Evolutionary conservation across 1,284 basidiomycete genomes (phyloP), one percentile per base, ranked within the genome.

Genomic region (Ustanciosporium gigantosporum): DNA sequence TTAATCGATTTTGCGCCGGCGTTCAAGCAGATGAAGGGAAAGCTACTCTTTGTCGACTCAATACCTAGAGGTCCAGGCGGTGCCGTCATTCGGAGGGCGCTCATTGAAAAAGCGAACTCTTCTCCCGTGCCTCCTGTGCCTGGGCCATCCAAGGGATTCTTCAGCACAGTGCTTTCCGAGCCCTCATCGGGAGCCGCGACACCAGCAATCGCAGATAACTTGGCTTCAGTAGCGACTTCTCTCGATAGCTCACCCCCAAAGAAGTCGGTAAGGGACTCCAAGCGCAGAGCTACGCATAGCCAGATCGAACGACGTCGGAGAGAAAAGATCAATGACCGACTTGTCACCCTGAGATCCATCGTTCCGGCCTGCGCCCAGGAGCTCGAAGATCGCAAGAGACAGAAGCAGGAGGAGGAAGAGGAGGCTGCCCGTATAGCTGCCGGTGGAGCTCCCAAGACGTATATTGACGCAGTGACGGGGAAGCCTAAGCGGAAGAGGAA

Each of bases 241-340:
- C 22, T 3, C 3, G 32, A 17, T 9, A 36, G 24, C 5, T 36
- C 31, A 4, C 20, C 43, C 14, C 57, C 62, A n/a, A 66, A 62
- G 35, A 64, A 64, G 31, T 36, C 42, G 2, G 60, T 46, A 9
- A 57, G 68, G 8, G 71, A 71, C 41, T 66, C 61, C 5, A 67
- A 68, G 35, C 59, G 71, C 9, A 46, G 69, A 16, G 70, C 71
- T 4, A 70, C 71, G 4, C 76, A 77, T 34, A 69, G 65, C 14
- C 66, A 75, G 36, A 77, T 77, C 48, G 76, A 77, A 40, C 50
- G 76, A 6, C 64, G 76, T 4, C 56, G 76, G 14, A 39, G 76
- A 19, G 74, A 75, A 37, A 77, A 77, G 53, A 77, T 77, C 61
- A 76, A 77, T 45, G 75, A 77, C 37, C 56, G 74, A 2, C 68